Evolutionary conservation across 768 basidiomycete species (phyloP), one percentile per base, ranked within the genome.

Genomic region (Sporobolomyces phaffii): DNA sequence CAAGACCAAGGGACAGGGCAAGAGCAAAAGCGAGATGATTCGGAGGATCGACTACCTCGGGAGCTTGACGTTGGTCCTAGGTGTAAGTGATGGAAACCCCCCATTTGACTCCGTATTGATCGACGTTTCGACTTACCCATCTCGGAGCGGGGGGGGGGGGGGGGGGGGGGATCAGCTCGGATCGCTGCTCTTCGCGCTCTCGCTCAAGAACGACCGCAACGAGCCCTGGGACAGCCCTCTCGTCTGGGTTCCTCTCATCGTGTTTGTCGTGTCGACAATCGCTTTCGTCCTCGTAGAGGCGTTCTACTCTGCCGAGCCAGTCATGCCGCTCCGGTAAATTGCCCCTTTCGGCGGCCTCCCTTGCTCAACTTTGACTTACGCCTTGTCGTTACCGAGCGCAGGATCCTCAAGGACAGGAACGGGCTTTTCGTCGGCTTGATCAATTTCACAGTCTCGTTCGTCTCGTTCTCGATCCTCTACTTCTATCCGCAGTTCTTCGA

Each of bases 321-420:
- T 97, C 57, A 87, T 99, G 86, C 94, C 94, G 52, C 78, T 96
- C 69, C 83, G 84, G 58, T 79, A 93, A 62, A 82, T 93, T 9
- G n/a, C n/a, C n/a, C 9, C 13, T 8, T 20, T 41, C 29, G 29
- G 10, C 0, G 11, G 31, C 14, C 5, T 20, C 15, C 17, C 29
- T 20, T 36, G 8, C 34, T 7, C 34, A 2, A 26, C 20, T 7
- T 24, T 31, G 22, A 41, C 24, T 26, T 11, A 20, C 9, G 8
- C 11, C 41, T 43, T 29, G 31, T 14, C n/a, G 20, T 7, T 34
- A 43, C 45, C 10, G 8, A 13, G 24, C 38, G 14, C 40, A 67
- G 65, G 10, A 34, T 71, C 15, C 62, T 69, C 38, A 83, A 82
- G 36, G 84, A 86, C 74, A 81, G 91, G 60, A 92, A 89, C 28